phyloP scores from a whole-genome alignment of 2,329 filamentous ascomycete species.

The Pezicula radicicola region DNA sequence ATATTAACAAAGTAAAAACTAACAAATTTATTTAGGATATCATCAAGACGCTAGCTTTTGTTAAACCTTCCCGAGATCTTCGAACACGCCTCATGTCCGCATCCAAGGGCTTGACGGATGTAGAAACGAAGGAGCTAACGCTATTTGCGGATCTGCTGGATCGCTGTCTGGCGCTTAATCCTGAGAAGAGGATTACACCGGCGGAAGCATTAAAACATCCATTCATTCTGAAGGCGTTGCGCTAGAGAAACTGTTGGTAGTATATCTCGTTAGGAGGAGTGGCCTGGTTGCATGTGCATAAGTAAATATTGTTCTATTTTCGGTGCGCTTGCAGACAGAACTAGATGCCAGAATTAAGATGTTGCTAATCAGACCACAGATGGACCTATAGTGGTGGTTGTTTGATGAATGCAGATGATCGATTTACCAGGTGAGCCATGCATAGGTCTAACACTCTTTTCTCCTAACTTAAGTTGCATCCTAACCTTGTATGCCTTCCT shows the following conservation, averaged over 20 bases:
- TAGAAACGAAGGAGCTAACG: slow-evolving; percentile 73
- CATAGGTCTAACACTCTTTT: too few relatives aligned
- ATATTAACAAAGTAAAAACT: not conserved
- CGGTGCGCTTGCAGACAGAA: too few relatives aligned
- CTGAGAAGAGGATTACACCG: slow-evolving; percentile 87
- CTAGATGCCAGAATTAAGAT: too few relatives aligned
- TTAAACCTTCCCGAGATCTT: slow-evolving; percentile 78
- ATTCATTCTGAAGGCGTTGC: slow-evolving; percentile 56
- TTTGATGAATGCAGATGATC: too few relatives aligned
- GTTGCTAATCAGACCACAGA: too few relatives aligned
- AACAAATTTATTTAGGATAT: slow-evolving; percentile 48
- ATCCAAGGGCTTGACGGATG: slow-evolving; percentile 69
- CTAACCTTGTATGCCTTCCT: too few relatives aligned
- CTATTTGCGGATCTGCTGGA: slow-evolving; percentile 86
- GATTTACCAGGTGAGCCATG: too few relatives aligned
- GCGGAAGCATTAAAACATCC: slow-evolving; percentile 84
- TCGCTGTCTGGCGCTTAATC: slow-evolving; percentile 83
- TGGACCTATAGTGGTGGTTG: too few relatives aligned
- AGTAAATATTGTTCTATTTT: too few relatives aligned
- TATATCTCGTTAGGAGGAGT: not conserved
- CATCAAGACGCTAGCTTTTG: slow-evolving; percentile 63
- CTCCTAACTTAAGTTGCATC: too few relatives aligned
- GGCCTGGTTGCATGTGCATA: too few relatives aligned
- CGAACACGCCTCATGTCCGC: slow-evolving; percentile 75
- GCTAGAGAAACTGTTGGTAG: slow-evolving; percentile 4